Conservation (phyloP, 1,139 yeast species). For the Taphrina sp. region DNA sequence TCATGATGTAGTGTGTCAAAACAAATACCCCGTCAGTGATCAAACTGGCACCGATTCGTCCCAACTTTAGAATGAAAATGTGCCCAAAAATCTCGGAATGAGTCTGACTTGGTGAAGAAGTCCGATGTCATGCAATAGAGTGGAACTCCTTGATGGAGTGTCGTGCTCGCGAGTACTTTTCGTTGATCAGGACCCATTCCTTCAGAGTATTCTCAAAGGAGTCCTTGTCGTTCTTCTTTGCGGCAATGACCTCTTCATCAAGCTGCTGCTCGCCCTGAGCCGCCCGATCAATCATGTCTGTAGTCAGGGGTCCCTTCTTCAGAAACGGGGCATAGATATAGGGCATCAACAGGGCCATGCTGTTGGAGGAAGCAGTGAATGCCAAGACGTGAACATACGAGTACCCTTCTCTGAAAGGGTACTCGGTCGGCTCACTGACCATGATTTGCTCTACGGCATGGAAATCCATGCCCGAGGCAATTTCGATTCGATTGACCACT, state of each 20-base stretch:
- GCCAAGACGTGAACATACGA: slow-evolving; percentile 26
- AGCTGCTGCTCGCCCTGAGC: slow-evolving; percentile 4
- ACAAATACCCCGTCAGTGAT: too few species aligned
- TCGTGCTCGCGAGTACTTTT: slow-evolving; percentile 15
- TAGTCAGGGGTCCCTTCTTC: slow-evolving; percentile 1
- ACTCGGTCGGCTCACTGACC: slow-evolving; percentile 24
- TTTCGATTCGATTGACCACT: slow-evolving; percentile 26
- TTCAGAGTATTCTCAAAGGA: slow-evolving; percentile 25
- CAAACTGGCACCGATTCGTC: too few species aligned
- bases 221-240: slow-evolving; percentile 23
- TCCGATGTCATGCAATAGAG: too few species aligned
- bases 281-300: slow-evolving; percentile 14
- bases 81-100: too few species aligned
- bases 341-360: slow-evolving; percentile 27
- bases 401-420: slow-evolving; percentile 21
- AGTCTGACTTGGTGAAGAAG: too few species aligned
- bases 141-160: slow-evolving; percentile 27
- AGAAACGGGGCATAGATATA: slow-evolving; percentile 31
- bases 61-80: too few species aligned
- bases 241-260: slow-evolving; percentile 25
- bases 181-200: slow-evolving; percentile 30
- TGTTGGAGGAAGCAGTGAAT: slow-evolving; percentile 21
- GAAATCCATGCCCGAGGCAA: slow-evolving; percentile 29
- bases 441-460: slow-evolving; percentile 19
- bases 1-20: too few species aligned